phyloP scores from a whole-genome alignment of 768 basidiomycete species.

The Ephemerocybe angulata region DNA sequence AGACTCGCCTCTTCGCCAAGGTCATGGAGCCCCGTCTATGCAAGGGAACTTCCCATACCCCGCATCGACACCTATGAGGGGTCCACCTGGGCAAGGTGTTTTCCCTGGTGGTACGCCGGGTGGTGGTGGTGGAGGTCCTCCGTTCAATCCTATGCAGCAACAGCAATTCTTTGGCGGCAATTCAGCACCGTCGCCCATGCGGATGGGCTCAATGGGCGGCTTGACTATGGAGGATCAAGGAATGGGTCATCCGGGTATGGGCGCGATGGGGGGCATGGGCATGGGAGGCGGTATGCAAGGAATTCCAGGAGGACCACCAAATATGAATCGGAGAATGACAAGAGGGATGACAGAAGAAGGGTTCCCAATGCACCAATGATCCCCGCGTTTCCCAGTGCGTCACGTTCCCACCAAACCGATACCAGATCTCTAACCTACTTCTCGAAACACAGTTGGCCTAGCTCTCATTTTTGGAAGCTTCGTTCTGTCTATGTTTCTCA shows the following conservation, averaged over 20 bases:
- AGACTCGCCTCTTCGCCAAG: constrained; percentile 8
- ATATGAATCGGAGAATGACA: constrained; percentile 23
- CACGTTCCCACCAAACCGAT: too few species aligned
- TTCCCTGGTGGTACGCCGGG: constrained; percentile 15
- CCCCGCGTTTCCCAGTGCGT: not conserved
- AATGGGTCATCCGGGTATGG: constrained; percentile 24
- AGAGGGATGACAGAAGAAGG: constrained; percentile 31
- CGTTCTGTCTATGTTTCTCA: not conserved
- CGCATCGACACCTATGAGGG: not conserved
- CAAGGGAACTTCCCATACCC: constrained; percentile 25
- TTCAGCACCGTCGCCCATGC: constrained; percentile 30
- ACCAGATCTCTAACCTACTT: not conserved
- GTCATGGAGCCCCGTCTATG: constrained; percentile 12
- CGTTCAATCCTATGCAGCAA: constrained; percentile 27
- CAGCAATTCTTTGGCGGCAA: constrained; percentile 14
- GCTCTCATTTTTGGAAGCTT: not conserved
- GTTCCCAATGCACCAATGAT: constrained; percentile 16
- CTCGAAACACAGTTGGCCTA: not conserved
- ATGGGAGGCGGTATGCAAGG: constrained; percentile 27
- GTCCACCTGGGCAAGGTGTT: constrained; percentile 13
- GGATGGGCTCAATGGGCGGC: constrained; percentile 28
- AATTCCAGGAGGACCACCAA: constrained; percentile 26
- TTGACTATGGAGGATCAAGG: constrained; percentile 18
- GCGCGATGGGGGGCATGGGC: constrained; percentile 21
- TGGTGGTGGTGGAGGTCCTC: constrained; percentile 20